phyloP scores from a whole-genome alignment of 2,329 filamentous ascomycete genomes.

The Aspergillus floridensis region DNA sequence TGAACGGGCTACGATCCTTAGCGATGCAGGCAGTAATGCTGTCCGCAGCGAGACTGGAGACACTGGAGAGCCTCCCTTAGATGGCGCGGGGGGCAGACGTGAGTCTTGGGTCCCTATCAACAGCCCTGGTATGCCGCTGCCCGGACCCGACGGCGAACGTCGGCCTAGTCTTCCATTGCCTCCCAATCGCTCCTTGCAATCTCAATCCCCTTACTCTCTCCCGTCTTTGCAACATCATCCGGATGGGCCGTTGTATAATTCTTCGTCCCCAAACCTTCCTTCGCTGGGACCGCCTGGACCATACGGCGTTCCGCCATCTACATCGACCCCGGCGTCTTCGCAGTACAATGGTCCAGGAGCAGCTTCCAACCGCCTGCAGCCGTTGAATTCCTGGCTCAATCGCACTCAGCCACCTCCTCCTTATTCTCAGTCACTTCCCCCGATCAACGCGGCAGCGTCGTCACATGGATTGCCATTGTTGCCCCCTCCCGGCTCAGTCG shows the following conservation, averaged over 20 bases:
- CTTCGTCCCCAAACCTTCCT: constrained; percentile 34
- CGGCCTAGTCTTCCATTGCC: constrained; percentile 41
- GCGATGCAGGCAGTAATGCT: constrained; percentile 41
- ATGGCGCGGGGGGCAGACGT: constrained; percentile 35
- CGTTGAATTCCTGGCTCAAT: constrained; percentile 40
- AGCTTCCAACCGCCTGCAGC: constrained; percentile 37
- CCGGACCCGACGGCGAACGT: constrained; percentile 33
- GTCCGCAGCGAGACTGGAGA: constrained; percentile 42
- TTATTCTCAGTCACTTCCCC: constrained; percentile 40
- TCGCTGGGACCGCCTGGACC: constrained; percentile 26
- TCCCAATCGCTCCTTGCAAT: constrained; percentile 32
- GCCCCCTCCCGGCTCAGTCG: constrained; percentile 35
- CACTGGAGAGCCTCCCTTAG: constrained; percentile 26
- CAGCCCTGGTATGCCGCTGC: constrained; percentile 33
- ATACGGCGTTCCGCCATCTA: constrained; percentile 21
- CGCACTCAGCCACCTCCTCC: constrained; percentile 33
- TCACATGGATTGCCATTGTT: constrained; percentile 35
- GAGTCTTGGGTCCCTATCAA: constrained; percentile 45
- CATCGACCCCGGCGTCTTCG: constrained; percentile 23
- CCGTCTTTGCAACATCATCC: constrained; percentile 38
- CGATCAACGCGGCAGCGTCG: constrained; percentile 34
- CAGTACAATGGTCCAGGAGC: constrained; percentile 26
- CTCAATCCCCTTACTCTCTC: constrained; percentile 35
- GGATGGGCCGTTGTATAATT: constrained; percentile 29
- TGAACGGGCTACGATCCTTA: constrained; percentile 35